Evolutionary conservation across 208 protist genomes (phyloP).

Genomic region (Crithidia expoeki): DNA sequence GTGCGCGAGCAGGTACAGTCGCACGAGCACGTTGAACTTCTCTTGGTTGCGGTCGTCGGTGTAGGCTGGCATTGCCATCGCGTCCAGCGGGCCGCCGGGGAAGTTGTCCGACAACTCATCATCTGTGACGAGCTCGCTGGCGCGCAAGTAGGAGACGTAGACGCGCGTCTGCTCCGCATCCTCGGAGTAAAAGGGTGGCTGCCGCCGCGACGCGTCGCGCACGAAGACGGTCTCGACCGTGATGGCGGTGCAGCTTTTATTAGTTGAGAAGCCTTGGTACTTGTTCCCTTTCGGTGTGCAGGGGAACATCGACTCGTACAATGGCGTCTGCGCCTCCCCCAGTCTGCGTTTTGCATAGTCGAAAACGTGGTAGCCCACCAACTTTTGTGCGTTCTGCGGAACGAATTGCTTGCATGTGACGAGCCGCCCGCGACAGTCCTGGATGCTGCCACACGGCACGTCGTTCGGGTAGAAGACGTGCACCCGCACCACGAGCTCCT

Average conservation of each 20-base stretch:
- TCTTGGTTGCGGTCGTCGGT: slow-evolving; percentile 15
- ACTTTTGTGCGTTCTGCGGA: slow-evolving; percentile 3
- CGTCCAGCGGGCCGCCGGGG: slow-evolving; percentile 5
- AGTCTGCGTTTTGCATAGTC: not conserved
- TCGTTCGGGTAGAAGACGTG: slow-evolving; percentile 26
- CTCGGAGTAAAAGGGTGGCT: slow-evolving; percentile 23
- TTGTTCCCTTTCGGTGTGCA: slow-evolving; percentile 2
- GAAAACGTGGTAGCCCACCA: slow-evolving; percentile 17
- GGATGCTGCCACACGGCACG: slow-evolving; percentile 14
- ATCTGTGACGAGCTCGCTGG: slow-evolving; percentile 19
- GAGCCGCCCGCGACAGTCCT: slow-evolving; percentile 21
- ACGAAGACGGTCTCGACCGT: slow-evolving; percentile 32
- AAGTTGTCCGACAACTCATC: slow-evolving; percentile 18
- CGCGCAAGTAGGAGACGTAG: slow-evolving; percentile 21
- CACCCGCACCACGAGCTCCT: slow-evolving; percentile 21
- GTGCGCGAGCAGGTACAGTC: slow-evolving; percentile 26
- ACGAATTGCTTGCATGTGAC: slow-evolving; percentile 26
- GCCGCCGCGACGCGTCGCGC: slow-evolving; percentile 9
- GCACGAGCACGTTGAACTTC: slow-evolving; percentile 31
- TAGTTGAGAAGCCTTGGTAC: slow-evolving; percentile 7
- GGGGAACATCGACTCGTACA: slow-evolving; percentile 22
- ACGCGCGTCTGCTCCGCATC: slow-evolving; percentile 17
- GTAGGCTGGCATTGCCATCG: slow-evolving; percentile 19
- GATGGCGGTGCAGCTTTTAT: slow-evolving; percentile 9
- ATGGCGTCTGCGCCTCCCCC: not conserved